These are phyloP conservation scores for Metarhizium album DNA, from an alignment of 2,329 filamentous ascomycete species.

Conservation along the genomic window DNA sequence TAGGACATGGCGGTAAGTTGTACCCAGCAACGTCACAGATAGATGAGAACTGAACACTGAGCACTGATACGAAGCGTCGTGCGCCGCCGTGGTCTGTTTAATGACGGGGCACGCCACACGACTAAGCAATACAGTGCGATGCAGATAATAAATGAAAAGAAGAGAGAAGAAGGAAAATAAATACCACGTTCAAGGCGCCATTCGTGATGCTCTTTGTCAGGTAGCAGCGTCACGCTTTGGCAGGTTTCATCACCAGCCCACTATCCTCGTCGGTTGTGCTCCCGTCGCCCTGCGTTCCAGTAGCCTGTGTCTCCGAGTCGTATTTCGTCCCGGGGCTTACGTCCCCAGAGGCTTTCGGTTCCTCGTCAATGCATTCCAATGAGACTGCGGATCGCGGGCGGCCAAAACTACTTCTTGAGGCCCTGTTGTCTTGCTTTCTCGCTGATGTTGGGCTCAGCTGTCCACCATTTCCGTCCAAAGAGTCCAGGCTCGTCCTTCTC, in stretches of 20 bases:
- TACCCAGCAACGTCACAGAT: too few species aligned
- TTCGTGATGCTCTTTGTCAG: not conserved
- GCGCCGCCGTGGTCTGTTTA: too few species aligned
- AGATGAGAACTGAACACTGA: too few species aligned
- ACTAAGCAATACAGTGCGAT: too few species aligned
- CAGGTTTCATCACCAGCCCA: slow-evolving; percentile 23
- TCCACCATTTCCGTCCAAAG: slow-evolving; percentile 23
- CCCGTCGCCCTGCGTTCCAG: not conserved
- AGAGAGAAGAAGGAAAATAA: not conserved
- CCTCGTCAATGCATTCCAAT: slow-evolving; percentile 36
- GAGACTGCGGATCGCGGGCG: slow-evolving; percentile 29
- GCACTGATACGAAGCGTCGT: too few species aligned
- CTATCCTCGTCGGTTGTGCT: slow-evolving; percentile 29
- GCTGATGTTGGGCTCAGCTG: slow-evolving; percentile 22
- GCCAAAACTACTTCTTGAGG: slow-evolving; percentile 22
- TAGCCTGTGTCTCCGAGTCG: not conserved
- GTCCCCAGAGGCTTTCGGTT: slow-evolving; percentile 19
- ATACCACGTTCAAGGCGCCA: not conserved
- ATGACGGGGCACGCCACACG: too few species aligned
- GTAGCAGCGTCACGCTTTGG: slow-evolving; percentile 1
- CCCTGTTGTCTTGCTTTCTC: slow-evolving; percentile 21
- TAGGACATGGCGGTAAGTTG: too few species aligned
- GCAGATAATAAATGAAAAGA: not conserved
- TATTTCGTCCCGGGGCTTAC: not conserved
- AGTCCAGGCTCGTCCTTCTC: slow-evolving; percentile 25